Percentiles rank a stretch among this genome's conserved stretches.
phyloP scores from a whole-genome alignment of 192 early-diverging fungal species.

The Entomortierella beljakovae region DNA sequence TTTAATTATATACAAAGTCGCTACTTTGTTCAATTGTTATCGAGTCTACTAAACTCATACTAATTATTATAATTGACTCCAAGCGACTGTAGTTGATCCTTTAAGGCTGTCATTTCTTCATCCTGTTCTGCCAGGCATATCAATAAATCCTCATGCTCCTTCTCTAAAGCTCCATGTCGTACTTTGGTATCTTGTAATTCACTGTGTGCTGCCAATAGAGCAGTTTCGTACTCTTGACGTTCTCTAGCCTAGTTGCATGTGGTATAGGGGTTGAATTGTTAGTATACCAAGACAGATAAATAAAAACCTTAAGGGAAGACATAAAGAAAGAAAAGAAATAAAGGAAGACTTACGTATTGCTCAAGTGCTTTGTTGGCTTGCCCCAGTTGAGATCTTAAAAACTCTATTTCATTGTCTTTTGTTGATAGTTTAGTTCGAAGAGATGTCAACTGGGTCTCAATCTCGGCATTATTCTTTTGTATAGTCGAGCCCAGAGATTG shows the following conservation, averaged over 20 bases:
- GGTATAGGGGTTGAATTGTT: too few species aligned
- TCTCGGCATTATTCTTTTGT: constrained; percentile 21
- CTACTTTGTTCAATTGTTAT: too few species aligned
- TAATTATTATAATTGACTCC: too few species aligned
- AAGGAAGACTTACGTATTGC: constrained; percentile 17
- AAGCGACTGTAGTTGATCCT: constrained; percentile 18
- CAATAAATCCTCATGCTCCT: constrained; percentile 84
- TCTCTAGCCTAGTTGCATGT: constrained; percentile 20
- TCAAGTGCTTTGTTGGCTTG: constrained; percentile 7
- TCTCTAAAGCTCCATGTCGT: constrained; percentile 60
- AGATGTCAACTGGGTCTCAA: constrained; percentile 41
- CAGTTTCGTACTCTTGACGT: constrained; percentile 19
- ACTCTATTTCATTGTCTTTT: constrained; percentile 23
- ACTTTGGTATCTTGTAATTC: constrained; percentile 12
- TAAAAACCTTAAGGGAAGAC: neutral
- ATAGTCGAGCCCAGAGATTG: neutral
- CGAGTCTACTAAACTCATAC: too few species aligned
- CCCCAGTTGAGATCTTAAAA: constrained; percentile 30
- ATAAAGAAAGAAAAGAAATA: neutral
- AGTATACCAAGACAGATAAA: too few species aligned
- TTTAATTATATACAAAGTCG: neutral
- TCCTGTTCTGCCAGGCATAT: constrained; percentile 90
- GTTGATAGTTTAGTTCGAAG: constrained; percentile 35
- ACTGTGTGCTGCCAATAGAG: constrained; percentile 7
- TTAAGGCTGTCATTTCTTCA: constrained; percentile 48